These are phyloP conservation scores for Rhizoclosmatium sp. DNA, from an alignment of 192 early-diverging fungal species.

Conservation along the genomic window DNA sequence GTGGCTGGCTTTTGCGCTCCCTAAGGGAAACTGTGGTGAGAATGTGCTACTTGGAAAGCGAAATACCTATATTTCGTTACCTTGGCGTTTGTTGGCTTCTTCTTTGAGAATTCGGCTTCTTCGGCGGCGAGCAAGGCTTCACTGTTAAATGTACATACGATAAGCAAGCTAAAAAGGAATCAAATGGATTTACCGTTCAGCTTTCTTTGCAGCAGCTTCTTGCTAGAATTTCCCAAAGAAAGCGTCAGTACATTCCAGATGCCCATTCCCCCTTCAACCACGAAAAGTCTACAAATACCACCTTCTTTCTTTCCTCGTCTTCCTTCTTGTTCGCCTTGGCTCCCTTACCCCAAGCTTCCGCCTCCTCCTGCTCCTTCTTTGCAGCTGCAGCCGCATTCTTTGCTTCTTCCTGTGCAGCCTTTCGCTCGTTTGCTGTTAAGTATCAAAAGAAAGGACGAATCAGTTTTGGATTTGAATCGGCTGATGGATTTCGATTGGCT, in stretches of 20 bases:
- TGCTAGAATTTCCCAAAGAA: slow-evolving; percentile 22
- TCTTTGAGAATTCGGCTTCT: slow-evolving; percentile 41
- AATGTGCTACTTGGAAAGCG: not conserved
- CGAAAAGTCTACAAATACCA: slow-evolving; percentile 1
- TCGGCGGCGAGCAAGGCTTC: slow-evolving; percentile 55
- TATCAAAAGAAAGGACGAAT: not conserved
- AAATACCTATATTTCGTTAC: not conserved
- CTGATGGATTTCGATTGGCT: not conserved
- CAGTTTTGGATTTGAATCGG: not conserved
- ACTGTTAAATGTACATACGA: slow-evolving; percentile 17
- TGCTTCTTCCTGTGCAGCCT: slow-evolving; percentile 67
- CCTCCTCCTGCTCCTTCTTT: slow-evolving; percentile 65
- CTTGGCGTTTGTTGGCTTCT: slow-evolving; percentile 21
- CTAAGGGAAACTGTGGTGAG: not conserved
- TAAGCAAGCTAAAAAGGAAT: not conserved
- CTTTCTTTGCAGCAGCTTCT: slow-evolving; percentile 50
- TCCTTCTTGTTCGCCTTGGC: slow-evolving; percentile 64
- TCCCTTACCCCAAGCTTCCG: slow-evolving; percentile 70
- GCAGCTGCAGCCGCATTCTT: slow-evolving; percentile 63
- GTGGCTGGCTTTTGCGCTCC: not conserved
- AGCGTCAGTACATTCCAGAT: not conserved
- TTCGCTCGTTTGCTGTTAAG: slow-evolving; percentile 74
- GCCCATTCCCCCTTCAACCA: not conserved
- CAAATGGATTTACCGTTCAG: slow-evolving; percentile 39
- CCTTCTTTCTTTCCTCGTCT: slow-evolving; percentile 58